These are phyloP conservation scores for Apiospora marii DNA, from an alignment of 2,329 filamentous ascomycete species.

Conservation along the genomic window DNA sequence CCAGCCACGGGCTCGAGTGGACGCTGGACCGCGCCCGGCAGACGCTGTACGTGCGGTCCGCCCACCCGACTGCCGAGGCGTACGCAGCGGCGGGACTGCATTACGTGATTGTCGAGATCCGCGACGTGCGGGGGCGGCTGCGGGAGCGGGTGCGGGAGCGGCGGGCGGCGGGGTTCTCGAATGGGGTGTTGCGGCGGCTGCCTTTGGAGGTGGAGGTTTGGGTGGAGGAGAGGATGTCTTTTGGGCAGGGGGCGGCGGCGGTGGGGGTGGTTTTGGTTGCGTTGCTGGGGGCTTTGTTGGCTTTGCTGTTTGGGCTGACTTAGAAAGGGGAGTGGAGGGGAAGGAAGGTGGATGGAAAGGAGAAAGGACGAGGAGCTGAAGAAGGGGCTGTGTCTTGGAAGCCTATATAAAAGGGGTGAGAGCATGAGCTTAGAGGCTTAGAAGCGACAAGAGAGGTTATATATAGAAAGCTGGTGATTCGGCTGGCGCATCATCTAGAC, in stretches of 20 bases:
- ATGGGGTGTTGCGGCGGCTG: not conserved
- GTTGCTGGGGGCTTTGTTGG: not conserved
- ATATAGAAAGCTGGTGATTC: not conserved
- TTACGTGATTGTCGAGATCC: conserved; percentile 38
- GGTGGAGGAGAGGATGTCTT: not conserved
- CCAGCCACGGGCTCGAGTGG: conserved; percentile 42
- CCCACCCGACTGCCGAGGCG: conserved; percentile 27
- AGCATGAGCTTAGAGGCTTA: not conserved
- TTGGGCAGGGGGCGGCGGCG: conserved; percentile 9
- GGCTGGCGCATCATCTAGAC: not conserved
- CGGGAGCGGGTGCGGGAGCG: conserved; percentile 25
- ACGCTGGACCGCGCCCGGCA: conserved; percentile 39
- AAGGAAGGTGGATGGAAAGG: not conserved
- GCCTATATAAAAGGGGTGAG: not conserved
- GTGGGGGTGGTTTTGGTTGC: not conserved
- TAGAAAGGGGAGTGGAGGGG: not conserved
- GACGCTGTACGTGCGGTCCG: conserved; percentile 38
- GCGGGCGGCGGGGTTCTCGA: conserved; percentile 16
- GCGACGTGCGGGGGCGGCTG: conserved; percentile 35
- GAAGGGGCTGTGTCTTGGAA: not conserved
- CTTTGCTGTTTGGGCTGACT: not conserved
- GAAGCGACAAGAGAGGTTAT: not conserved
- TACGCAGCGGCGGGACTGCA: conserved; percentile 24
- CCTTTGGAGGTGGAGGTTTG: conserved; percentile 15
- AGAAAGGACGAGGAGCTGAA: not conserved